These are phyloP conservation scores for Aspergillus egyptiacus DNA, from an alignment of 495 filamentous ascomycete genomes.

Conservation along the genomic window DNA sequence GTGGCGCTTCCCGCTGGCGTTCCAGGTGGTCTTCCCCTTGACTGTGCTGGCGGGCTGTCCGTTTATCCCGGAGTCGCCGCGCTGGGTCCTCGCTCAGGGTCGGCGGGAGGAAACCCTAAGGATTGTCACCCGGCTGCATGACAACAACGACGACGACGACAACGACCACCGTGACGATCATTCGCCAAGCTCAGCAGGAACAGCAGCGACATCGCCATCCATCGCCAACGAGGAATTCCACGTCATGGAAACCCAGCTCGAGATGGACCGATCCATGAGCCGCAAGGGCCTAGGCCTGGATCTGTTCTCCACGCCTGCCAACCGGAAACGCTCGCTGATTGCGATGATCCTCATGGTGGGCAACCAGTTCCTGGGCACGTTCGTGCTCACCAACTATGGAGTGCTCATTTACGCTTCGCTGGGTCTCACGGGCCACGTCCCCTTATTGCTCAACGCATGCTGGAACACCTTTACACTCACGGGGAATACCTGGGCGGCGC, in stretches of 20 bases:
- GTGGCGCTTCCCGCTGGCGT: conserved; percentile 34
- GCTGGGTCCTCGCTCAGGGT: conserved; percentile 31
- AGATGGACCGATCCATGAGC: conserved; percentile 16
- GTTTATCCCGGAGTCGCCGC: conserved; percentile 29
- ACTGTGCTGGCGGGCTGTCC: conserved; percentile 22
- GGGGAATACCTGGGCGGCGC: too few species aligned
- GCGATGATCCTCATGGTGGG: conserved; percentile 29
- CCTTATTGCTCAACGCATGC: conserved; percentile 31
- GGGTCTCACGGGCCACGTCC: conserved; percentile 26
- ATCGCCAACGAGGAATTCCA: conserved; percentile 23
- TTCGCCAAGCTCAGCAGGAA: too few species aligned
- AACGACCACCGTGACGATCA: too few species aligned
- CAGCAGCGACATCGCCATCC: conserved; percentile 5
- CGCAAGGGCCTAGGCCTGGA: background rate
- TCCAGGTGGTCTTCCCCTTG: conserved; percentile 27
- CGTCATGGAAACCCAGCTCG: conserved; percentile 24
- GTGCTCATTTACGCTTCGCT: conserved; percentile 34
- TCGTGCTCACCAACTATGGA: conserved; percentile 35
- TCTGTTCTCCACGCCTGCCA: conserved; percentile 18
- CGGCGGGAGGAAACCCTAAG: conserved; percentile 23
- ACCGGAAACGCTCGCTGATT: conserved; percentile 29
- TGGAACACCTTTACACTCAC: conserved; percentile 33
- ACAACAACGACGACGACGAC: too few species aligned
- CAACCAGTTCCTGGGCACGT: conserved; percentile 27
- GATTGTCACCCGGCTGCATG: conserved; percentile 23